phyloP scores from a whole-genome alignment of 805 yeast species.

The Suhomyces sp. region DNA sequence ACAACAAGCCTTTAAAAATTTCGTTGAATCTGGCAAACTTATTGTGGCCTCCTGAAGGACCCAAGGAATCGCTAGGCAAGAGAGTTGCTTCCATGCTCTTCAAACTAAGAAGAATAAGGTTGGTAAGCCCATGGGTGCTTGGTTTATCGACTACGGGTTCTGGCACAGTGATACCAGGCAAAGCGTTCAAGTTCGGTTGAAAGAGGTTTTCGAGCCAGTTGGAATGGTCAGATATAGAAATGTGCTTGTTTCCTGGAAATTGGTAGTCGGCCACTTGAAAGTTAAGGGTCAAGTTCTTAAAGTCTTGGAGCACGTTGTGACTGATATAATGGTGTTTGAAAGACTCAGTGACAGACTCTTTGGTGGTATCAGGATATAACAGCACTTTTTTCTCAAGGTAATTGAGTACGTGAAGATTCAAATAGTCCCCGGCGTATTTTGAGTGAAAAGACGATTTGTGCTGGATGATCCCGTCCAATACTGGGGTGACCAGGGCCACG shows the following conservation, averaged over 20 bases:
- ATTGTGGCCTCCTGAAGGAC: constrained; percentile 28
- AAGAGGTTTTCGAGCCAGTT: constrained; percentile 65
- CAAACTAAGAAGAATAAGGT: constrained; percentile 33
- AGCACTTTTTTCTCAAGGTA: constrained; percentile 34
- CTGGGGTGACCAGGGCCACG: constrained; percentile 69
- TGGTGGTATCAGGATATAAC: constrained; percentile 15
- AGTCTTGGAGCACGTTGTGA: constrained; percentile 33
- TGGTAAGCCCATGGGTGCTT: constrained; percentile 47
- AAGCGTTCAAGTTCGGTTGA: constrained; percentile 54
- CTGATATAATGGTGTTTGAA: constrained; percentile 37
- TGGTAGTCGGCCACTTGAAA: constrained; percentile 43
- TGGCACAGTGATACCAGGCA: constrained; percentile 33
- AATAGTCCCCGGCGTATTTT: constrained; percentile 81
- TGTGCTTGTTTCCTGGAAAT: constrained; percentile 52
- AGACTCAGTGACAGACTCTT: constrained; percentile 20
- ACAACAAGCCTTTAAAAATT: constrained; percentile 33
- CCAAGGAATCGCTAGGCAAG: constrained; percentile 22
- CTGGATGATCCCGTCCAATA: constrained; percentile 69
- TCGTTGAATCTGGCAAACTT: constrained; percentile 36
- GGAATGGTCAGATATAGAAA: constrained; percentile 46
- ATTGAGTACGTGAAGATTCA: constrained; percentile 60
- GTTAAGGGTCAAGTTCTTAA: constrained; percentile 23
- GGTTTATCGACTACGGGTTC: constrained; percentile 44
- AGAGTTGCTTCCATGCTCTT: constrained; percentile 35
- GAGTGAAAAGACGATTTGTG: constrained; percentile 63